Percentiles rank a stretch among this genome's conserved stretches.
Evolutionary conservation across 805 yeast genomes (phyloP).

Genomic region (Cyberlindnera japonica): DNA sequence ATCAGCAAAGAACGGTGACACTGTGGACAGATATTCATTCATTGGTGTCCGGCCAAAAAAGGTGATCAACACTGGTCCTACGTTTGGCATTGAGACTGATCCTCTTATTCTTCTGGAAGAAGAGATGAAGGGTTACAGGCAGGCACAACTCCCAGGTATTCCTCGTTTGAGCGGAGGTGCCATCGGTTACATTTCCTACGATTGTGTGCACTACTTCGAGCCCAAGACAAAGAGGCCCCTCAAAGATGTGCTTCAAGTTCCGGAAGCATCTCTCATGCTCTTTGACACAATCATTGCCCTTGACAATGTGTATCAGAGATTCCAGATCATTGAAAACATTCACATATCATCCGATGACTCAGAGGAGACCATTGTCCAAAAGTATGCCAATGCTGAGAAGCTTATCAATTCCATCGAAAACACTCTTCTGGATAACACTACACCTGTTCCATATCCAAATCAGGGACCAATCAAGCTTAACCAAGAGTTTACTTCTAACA

Average conservation of each 20-base stretch:
- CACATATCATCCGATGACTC: conserved; percentile 37
- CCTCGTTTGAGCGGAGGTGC: conserved; percentile 94
- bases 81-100: conserved; percentile 54
- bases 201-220: conserved; percentile 94
- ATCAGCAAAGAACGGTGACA: conserved; percentile 85
- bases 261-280: conserved; percentile 90
- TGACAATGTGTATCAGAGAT: conserved; percentile 91
- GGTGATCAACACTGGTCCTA: conserved; percentile 77
- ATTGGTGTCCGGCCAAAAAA: conserved; percentile 85
- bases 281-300: conserved; percentile 87
- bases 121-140: conserved; percentile 62
- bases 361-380: conserved; percentile 34
- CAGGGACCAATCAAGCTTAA: conserved; percentile 69
- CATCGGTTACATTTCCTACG: conserved; percentile 92
- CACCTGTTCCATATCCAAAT: conserved; percentile 56
- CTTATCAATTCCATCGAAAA: conserved; percentile 55
- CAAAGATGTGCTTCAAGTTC: conserved; percentile 77
- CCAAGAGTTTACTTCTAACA: conserved; percentile 78
- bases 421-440: conserved; percentile 41
- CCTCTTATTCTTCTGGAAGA: conserved; percentile 73
- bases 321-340: conserved; percentile 84
- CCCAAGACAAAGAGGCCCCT: conserved; percentile 77
- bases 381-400: conserved; percentile 50
- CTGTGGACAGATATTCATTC: conserved; percentile 85
- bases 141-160: conserved; percentile 77